Evolutionary conservation across 345 rosid genomes (phyloP).

Genomic region (Acer saccharum): DNA sequence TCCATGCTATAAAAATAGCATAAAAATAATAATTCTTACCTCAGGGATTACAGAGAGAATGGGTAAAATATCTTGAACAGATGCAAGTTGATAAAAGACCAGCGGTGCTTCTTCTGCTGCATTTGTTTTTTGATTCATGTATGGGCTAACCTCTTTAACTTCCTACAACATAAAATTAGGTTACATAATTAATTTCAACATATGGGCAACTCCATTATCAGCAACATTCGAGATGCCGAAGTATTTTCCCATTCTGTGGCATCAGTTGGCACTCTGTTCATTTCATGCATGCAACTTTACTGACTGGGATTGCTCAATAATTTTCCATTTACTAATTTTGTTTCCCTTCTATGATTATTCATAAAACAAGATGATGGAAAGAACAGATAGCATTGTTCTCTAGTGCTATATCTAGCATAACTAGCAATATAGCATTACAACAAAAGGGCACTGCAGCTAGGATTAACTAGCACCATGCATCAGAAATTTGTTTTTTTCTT

Average conservation of each 20-base stretch:
- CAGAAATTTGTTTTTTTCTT: not conserved
- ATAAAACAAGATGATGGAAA: not conserved
- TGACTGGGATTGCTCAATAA: not conserved
- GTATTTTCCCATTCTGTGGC: not conserved
- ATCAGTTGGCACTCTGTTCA: not conserved
- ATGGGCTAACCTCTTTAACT: conserved; percentile 23
- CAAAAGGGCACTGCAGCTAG: not conserved
- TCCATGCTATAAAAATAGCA: not conserved
- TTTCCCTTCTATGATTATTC: not conserved
- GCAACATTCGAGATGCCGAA: not conserved
- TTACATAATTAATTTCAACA: conserved; percentile 1
- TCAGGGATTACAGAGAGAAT: conserved; percentile 72
- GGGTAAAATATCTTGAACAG: conserved; percentile 66
- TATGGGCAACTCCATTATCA: not conserved
- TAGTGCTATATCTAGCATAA: not conserved
- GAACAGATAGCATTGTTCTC: not conserved
- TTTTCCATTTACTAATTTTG: no score
- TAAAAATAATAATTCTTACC: conserved; percentile 37
- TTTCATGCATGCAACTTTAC: conserved; percentile 10
- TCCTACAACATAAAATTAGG: conserved; percentile 42
- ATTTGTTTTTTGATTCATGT: conserved; percentile 34
- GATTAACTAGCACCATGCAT: not conserved
- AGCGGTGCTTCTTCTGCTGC: conserved; percentile 41
- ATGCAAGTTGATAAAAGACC: conserved; percentile 45
- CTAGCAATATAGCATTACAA: not conserved